Base-by-base conservation (phyloP, 2,329 filamentous ascomycete species). In the Diaporthe vexans region DNA sequence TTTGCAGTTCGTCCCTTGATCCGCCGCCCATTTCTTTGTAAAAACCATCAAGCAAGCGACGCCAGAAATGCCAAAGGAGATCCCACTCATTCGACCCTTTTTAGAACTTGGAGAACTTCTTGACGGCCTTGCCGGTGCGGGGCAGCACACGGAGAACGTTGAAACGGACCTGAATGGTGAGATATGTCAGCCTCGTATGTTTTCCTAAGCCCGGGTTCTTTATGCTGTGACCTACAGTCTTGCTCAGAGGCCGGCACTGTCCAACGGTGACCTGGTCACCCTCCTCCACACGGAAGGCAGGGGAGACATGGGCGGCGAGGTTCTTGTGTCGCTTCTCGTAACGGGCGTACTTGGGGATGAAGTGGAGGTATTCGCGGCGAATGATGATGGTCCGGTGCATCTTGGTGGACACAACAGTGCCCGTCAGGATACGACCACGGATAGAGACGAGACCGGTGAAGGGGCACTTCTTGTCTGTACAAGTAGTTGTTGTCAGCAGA, bases 301-400 rank as follows among this genome's bases (percentile, higher is more conserved):
- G 97, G 79, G 95, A 98, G 84, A 98, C 96, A 92, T 99, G 97
- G 81, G 96, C 97, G 84, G 97, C 95, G 80, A 99, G 92, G 93
- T 99, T 99, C 94, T 98, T 98, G 94, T 99, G 97, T 88, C 97
- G 93, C 94, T 98, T 98, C 95, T 99, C 97, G 89, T 99, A 99
- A 93, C 97, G 94, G 86, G 94, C 91, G 93, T 99, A 99, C 92
- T 99, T 99, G 88, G 95, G 95, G 86, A 99, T 94, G 90, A 94
- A 99, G 92, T 99, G 97, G 78, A 99, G 95, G 92, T 99, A 99
- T 92, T 99, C 97, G 89, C 97, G 94, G 88, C 97, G 97, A 92
- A 99, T 97, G 90, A 99, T 94, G 86, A 98, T 90, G 84, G 97
- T 99, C 89, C 97, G 94, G 94, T 99, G 97, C 97, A 99, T 99